Evolutionary conservation across 495 filamentous ascomycete species (phyloP).

Genomic region (Gamarada debralockiae): DNA sequence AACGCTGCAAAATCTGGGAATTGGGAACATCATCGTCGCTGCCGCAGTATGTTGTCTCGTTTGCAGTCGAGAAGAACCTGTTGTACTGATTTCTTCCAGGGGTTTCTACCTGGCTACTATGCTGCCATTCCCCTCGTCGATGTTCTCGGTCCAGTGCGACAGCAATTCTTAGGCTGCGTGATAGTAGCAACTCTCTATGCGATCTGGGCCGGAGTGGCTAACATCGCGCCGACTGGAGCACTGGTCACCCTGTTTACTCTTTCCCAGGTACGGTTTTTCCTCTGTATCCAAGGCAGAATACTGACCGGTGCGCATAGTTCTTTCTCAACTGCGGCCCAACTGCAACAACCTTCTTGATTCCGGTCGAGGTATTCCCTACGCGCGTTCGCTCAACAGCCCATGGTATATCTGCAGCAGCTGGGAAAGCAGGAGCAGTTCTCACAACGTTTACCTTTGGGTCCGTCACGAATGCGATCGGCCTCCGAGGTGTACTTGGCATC

Average conservation of each 20-base stretch:
- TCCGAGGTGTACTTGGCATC: neutral
- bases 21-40: conserved; percentile 72
- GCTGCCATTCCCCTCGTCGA: conserved; percentile 67
- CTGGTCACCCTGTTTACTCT: conserved; percentile 74
- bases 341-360: conserved; percentile 84
- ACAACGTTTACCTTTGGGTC: conserved; percentile 34
- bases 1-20: conserved; percentile 62
- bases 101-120: conserved; percentile 78
- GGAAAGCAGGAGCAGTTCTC: conserved; percentile 76
- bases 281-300: too few species aligned
- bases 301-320: too few species aligned
- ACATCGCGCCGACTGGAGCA: conserved; percentile 43
- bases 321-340: conserved; percentile 97
- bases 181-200: conserved; percentile 70
- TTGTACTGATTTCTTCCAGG: conserved; percentile 25
- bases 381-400: conserved; percentile 86
- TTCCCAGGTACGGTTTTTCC: too few species aligned
- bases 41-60: conserved; percentile 45
- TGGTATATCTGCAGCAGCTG: conserved; percentile 78
- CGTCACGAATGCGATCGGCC: neutral
- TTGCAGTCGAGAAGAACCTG: too few species aligned
- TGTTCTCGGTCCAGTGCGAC: conserved; percentile 70
- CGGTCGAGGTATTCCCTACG: conserved; percentile 85
- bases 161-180: conserved; percentile 71
- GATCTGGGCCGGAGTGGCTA: conserved; percentile 66